Conservation (phyloP, 1,139 yeast species). For the Lipomyces yarrowii region DNA sequence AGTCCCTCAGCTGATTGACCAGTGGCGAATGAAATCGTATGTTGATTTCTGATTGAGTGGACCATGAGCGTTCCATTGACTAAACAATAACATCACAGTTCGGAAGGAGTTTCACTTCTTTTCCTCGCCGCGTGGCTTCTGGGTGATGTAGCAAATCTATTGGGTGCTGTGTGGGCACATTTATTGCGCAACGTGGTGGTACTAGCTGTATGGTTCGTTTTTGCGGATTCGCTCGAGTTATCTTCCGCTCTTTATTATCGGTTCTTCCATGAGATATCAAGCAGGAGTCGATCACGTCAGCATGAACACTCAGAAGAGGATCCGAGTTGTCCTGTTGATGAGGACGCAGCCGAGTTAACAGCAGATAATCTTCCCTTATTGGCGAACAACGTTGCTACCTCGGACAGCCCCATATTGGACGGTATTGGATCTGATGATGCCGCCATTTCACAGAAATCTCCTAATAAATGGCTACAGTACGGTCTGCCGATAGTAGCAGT, state of each 20-base stretch:
- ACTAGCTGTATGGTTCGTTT: slow-evolving; percentile 46
- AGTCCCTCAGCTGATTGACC: slow-evolving; percentile 79
- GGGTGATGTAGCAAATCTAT: slow-evolving; percentile 70
- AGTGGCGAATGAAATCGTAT: slow-evolving; percentile 68
- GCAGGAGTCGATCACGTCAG: neutral
- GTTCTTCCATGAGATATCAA: neutral
- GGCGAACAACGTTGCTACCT: slow-evolving; percentile 22
- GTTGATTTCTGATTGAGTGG: neutral
- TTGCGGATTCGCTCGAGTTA: slow-evolving; percentile 75
- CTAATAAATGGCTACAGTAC: slow-evolving; percentile 47
- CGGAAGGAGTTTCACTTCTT: slow-evolving; percentile 76
- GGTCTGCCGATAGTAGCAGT: slow-evolving; percentile 66
- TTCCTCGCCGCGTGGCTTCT: slow-evolving; percentile 71
- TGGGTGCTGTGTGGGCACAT: slow-evolving; percentile 72
- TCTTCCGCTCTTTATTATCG: slow-evolving; percentile 58
- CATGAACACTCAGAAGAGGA: neutral
- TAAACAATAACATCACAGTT: slow-evolving; percentile 37
- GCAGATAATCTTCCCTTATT: slow-evolving; percentile 3
- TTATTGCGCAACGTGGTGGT: slow-evolving; percentile 63
- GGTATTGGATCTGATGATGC: slow-evolving; percentile 30
- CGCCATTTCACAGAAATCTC: slow-evolving; percentile 14
- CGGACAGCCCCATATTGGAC: slow-evolving; percentile 18
- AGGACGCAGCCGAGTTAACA: neutral
- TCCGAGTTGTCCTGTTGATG: slow-evolving; percentile 17
- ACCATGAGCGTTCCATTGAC: neutral